Percentiles rank a stretch among this genome's conserved stretches.
Conservation (phyloP, 1,284 basidiomycete species). For the Microstroma glucosiphilum region DNA sequence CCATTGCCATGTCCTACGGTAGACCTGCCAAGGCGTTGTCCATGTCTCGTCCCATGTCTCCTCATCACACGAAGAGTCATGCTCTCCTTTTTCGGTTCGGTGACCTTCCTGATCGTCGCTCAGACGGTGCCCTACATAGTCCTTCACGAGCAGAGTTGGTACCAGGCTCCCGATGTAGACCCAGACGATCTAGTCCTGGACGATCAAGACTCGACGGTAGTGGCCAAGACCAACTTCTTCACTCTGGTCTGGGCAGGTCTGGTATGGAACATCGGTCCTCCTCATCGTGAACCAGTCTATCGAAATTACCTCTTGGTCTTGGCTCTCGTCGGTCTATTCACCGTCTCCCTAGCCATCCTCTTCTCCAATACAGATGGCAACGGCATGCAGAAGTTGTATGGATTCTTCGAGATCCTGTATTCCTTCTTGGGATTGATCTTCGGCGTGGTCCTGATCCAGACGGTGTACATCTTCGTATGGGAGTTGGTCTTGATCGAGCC, state of each 20-base stretch:
- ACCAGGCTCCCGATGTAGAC: constrained; percentile 23
- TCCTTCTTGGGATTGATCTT: constrained; percentile 27
- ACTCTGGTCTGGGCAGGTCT: constrained; percentile 28
- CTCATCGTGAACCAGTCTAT: constrained; percentile 23
- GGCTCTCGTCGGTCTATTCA: constrained; percentile 16
- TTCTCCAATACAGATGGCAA: constrained; percentile 80
- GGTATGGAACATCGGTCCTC: constrained; percentile 23
- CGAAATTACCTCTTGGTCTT: constrained; percentile 23
- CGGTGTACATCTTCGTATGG: constrained; percentile 17
- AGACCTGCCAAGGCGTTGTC: constrained; percentile 19
- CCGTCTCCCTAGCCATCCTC: constrained; percentile 69
- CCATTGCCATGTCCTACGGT: constrained; percentile 24
- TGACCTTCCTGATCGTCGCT: constrained; percentile 24
- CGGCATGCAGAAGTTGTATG: constrained; percentile 25
- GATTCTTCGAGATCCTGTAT: constrained; percentile 19
- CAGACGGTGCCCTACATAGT: constrained; percentile 25
- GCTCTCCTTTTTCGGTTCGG: constrained; percentile 27
- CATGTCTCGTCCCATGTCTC: constrained; percentile 16
- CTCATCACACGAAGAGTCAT: constrained; percentile 22
- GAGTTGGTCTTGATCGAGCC: constrained; percentile 15
- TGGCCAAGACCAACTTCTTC: constrained; percentile 25
- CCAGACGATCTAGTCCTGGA: constrained; percentile 25
- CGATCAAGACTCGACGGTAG: constrained; percentile 27
- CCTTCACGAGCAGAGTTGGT: constrained; percentile 21
- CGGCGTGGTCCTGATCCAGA: constrained; percentile 24